phyloP scores from a whole-genome alignment of 2,329 filamentous ascomycete species.

The Cladorrhinum sp. region DNA sequence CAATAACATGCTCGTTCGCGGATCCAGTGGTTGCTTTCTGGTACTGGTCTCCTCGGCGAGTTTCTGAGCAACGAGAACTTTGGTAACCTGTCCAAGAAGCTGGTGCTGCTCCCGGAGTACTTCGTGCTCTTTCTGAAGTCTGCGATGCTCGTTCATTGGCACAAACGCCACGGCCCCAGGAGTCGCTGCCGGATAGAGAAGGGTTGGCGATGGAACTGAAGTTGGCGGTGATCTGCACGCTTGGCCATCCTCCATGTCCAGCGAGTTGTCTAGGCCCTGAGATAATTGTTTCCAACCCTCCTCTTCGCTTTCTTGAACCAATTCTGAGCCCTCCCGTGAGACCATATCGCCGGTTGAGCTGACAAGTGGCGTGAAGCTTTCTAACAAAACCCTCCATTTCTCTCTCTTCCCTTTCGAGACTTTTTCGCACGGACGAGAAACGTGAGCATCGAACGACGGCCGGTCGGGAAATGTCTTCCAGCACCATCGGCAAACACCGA shows the following conservation, averaged over 20 bases:
- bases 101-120: constrained; percentile 19
- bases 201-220: constrained; percentile 15
- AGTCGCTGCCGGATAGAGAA: not conserved
- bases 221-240: constrained; percentile 16
- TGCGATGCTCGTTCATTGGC: constrained; percentile 17
- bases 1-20: not conserved
- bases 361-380: constrained; percentile 29
- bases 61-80: constrained; percentile 13
- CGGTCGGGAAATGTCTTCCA: constrained; percentile 31
- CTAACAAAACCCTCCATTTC: constrained; percentile 29
- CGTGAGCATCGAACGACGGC: constrained; percentile 28
- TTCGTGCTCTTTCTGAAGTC: constrained; percentile 21
- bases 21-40: not conserved
- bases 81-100: constrained; percentile 20
- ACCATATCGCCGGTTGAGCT: not conserved
- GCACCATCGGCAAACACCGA: constrained; percentile 34
- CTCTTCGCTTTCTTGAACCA: constrained; percentile 3
- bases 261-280: not conserved
- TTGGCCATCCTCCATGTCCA: not conserved
- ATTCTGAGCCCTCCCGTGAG: not conserved
- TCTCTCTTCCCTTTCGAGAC: constrained; percentile 32
- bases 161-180: constrained; percentile 12
- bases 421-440: constrained; percentile 24
- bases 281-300: constrained; percentile 6
- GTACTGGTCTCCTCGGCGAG: constrained; percentile 8